Conservation (phyloP, 1,284 basidiomycete species). For the Amylostereum areolatum region DNA sequence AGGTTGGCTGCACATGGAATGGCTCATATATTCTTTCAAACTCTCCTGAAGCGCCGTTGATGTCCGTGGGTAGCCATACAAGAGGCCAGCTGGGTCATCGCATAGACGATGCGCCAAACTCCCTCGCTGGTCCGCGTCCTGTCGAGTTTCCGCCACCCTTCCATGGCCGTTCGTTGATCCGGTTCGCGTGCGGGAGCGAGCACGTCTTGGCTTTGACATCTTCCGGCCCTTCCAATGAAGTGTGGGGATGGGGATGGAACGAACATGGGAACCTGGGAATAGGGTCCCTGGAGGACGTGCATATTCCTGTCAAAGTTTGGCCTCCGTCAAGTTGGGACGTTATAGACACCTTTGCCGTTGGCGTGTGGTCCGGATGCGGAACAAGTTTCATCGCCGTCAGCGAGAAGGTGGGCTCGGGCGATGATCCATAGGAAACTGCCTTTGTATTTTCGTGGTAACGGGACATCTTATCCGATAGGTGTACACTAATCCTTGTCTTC, state of each 20-base stretch:
- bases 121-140: slow-evolving; percentile 9
- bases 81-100: slow-evolving; percentile 67
- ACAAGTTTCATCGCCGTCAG: slow-evolving; percentile 65
- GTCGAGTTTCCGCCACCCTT: slow-evolving; percentile 30
- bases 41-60: slow-evolving; percentile 18
- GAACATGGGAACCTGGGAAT: slow-evolving; percentile 88
- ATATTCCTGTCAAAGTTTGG: slow-evolving; percentile 49
- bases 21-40: slow-evolving; percentile 57
- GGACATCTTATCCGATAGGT: too few species aligned
- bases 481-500: slow-evolving; percentile 31
- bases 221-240: slow-evolving; percentile 32
- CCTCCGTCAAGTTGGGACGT: slow-evolving; percentile 19
- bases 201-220: slow-evolving; percentile 56
- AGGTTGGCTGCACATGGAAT: slow-evolving; percentile 74
- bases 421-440: too few species aligned
- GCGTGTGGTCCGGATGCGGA: slow-evolving; percentile 67
- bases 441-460: too few species aligned
- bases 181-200: slow-evolving; percentile 72
- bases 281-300: slow-evolving; percentile 49
- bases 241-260: slow-evolving; percentile 93
- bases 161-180: slow-evolving; percentile 14
- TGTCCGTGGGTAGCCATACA: slow-evolving; percentile 58
- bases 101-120: background rate
- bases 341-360: slow-evolving; percentile 21
- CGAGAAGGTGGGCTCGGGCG: too few species aligned